Conservation (phyloP, 257 asterid genomes). For the Handroanthus guayacan region DNA sequence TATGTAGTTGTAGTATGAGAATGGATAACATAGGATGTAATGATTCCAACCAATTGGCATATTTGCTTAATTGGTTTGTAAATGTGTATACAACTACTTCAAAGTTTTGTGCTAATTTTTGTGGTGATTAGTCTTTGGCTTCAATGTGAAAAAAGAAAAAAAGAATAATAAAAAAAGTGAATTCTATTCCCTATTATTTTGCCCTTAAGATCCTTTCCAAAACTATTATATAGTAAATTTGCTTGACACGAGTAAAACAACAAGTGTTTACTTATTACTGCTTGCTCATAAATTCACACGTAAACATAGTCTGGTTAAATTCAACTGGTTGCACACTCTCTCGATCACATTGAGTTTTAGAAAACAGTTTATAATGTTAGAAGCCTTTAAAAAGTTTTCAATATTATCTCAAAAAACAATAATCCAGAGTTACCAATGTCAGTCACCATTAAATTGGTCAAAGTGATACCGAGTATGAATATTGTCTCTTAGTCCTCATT, state of each 20-base stretch:
- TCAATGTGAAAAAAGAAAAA: not conserved
- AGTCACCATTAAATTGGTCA: too few relatives aligned
- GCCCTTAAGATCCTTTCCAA: not conserved
- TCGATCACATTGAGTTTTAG: not conserved
- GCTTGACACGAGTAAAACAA: not conserved
- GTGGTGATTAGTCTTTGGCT: not conserved
- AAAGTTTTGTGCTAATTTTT: slow-evolving; percentile 11
- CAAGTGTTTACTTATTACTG: not conserved
- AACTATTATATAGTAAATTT: too few relatives aligned
- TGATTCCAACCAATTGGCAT: slow-evolving; percentile 13
- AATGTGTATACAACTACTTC: slow-evolving; percentile 13
- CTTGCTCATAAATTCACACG: not conserved
- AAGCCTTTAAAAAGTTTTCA: too few relatives aligned
- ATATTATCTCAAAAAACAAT: too few relatives aligned
- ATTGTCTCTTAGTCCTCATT: too few relatives aligned
- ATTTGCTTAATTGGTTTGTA: slow-evolving; percentile 32
- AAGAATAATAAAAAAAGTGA: not conserved
- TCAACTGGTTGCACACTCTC: not conserved
- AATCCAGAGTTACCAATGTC: too few relatives aligned
- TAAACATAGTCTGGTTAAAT: not conserved
- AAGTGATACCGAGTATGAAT: too few relatives aligned
- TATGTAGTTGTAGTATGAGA: slow-evolving; percentile 15
- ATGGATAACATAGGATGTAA: not conserved
- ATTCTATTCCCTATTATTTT: not conserved
- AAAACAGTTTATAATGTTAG: not conserved